Conservation (phyloP, 768 basidiomycete species). For the Tulasnella sp. region DNA sequence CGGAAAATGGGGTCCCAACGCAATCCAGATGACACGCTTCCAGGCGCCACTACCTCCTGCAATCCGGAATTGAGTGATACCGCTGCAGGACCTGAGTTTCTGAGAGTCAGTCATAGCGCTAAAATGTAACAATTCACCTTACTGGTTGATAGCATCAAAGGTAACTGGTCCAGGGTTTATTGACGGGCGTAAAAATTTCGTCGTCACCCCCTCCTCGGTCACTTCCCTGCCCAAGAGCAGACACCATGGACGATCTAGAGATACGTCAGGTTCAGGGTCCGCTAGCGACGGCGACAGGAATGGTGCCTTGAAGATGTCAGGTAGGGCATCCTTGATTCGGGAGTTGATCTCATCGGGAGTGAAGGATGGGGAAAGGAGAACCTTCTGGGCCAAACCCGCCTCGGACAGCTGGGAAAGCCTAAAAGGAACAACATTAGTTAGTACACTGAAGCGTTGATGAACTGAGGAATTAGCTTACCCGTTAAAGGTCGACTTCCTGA, state of each 20-base stretch:
- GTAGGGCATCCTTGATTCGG: not conserved
- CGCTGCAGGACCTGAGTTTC: not conserved
- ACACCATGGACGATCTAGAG: no score
- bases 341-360: not conserved
- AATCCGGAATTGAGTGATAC: not conserved
- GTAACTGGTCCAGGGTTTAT: not conserved
- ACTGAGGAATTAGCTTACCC: not conserved
- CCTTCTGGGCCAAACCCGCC: not conserved
- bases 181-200: not conserved
- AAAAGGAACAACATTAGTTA: not conserved
- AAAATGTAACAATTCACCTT: not conserved
- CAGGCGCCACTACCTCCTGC: not conserved
- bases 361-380: not conserved
- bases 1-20: not conserved
- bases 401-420: not conserved
- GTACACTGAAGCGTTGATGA: not conserved
- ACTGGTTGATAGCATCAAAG: not conserved
- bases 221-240: not conserved
- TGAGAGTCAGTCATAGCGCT: not conserved
- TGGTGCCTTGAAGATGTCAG: not conserved
- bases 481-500: not conserved
- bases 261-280: not conserved
- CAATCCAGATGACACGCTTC: not conserved
- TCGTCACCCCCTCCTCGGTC: not conserved
- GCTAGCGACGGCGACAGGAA: not conserved